A percentile compares a stretch with the other conserved stretches of the same genome.
These are phyloP conservation scores for Carex littledalei DNA, from an alignment of 176 grass and related monocot species.

Conservation along the genomic window DNA sequence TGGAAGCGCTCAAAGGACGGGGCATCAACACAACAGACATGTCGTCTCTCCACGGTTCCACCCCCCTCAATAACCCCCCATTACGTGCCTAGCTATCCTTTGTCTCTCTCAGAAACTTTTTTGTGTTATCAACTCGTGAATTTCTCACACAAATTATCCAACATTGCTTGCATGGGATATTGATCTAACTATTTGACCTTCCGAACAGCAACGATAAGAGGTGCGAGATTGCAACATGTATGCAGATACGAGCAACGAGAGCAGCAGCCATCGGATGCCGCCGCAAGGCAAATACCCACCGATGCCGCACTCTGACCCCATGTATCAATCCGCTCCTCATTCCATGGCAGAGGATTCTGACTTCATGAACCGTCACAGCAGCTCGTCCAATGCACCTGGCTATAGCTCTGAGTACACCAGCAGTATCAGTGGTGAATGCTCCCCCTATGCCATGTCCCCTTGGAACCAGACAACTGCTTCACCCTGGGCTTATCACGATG, in stretches of 20 bases:
- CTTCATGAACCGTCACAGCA: constrained; percentile 54
- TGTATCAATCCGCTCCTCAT: constrained; percentile 40
- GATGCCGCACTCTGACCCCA: constrained; percentile 18
- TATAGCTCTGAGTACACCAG: constrained; percentile 62
- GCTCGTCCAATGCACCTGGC: constrained; percentile 53
- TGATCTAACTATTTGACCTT: not conserved
- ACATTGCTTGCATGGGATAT: constrained; percentile 18
- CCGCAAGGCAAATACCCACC: constrained; percentile 33
- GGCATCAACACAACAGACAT: not conserved
- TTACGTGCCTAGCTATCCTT: not conserved
- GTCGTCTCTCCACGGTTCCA: not conserved
- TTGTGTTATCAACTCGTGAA: too few relatives aligned
- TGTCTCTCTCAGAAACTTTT: too few relatives aligned
- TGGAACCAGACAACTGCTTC: constrained; percentile 81
- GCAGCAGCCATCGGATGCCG: constrained; percentile 33
- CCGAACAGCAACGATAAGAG: not conserved
- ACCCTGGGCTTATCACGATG: constrained; percentile 61
- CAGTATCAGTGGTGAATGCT: constrained; percentile 82
- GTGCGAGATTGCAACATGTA: not conserved
- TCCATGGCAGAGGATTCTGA: constrained; percentile 53
- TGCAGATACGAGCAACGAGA: constrained; percentile 32
- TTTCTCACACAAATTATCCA: constrained; percentile 3
- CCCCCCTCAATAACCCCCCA: not conserved
- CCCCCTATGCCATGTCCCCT: constrained; percentile 89
- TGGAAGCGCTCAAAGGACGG: not conserved